Conservation (phyloP, 345 rosid species). For the Pelargonium nanum region DNA sequence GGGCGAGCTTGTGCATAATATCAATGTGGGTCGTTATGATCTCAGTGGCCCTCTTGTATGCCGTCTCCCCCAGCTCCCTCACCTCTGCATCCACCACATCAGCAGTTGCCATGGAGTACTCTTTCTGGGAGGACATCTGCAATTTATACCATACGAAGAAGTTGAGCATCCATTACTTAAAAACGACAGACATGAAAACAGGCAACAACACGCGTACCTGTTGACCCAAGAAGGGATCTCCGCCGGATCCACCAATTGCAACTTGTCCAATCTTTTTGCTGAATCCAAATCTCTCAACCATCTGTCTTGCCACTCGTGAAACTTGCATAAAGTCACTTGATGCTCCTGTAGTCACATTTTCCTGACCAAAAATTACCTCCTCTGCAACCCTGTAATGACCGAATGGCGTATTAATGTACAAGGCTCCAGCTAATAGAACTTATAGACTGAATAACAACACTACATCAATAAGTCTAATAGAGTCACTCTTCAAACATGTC, state of each 20-base stretch:
- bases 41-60: slow-evolving; percentile 59
- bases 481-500: background rate
- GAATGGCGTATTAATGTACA: background rate
- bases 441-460: too few species aligned
- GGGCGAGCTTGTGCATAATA: slow-evolving; percentile 28
- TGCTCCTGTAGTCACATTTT: slow-evolving; percentile 97
- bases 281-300: slow-evolving; percentile 96
- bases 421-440: too few species aligned
- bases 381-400: slow-evolving; percentile 62
- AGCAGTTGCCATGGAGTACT: slow-evolving; percentile 96
- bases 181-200: too few species aligned
- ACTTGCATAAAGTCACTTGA: slow-evolving; percentile 99
- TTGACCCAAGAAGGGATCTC: slow-evolving; percentile 95
- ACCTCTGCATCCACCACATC: slow-evolving; percentile 90
- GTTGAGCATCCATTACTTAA: background rate
- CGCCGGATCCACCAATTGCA: slow-evolving; percentile 90
- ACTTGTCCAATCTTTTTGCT: slow-evolving; percentile 97
- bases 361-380: slow-evolving; percentile 82
- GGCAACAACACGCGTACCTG: slow-evolving; percentile 19
- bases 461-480: too few species aligned
- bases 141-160: background rate
- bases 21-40: slow-evolving; percentile 60
- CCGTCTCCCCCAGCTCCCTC: slow-evolving; percentile 75
- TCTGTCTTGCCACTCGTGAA: slow-evolving; percentile 96
- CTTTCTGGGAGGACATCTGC: slow-evolving; percentile 93